Conservation (phyloP, 2,329 filamentous ascomycete genomes). For the Botrytis cinerea region DNA sequence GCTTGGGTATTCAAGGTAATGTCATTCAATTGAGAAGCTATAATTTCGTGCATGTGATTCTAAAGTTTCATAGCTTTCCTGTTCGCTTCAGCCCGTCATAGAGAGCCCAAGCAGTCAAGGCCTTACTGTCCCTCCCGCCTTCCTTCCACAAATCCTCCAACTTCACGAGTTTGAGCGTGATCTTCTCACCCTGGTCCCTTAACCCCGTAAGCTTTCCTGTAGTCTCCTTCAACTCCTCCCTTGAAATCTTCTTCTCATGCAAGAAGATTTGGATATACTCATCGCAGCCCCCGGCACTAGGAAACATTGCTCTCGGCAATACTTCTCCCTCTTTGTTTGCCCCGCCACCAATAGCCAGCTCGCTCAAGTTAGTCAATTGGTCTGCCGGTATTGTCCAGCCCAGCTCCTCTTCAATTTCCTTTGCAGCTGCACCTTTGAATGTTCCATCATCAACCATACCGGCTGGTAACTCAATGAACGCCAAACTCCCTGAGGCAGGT, state of each 20-base stretch:
- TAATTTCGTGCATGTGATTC: background rate
- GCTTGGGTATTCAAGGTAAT: background rate
- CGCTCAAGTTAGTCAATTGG: conserved; percentile 54
- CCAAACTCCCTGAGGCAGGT: conserved; percentile 55
- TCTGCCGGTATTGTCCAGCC: conserved; percentile 54
- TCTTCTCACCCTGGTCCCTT: conserved; percentile 60
- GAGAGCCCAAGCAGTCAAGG: conserved; percentile 59
- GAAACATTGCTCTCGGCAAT: conserved; percentile 55
- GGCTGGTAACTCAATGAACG: conserved; percentile 59
- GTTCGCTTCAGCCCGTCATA: conserved; percentile 55
- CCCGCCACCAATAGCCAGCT: conserved; percentile 52
- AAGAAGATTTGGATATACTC: conserved; percentile 61
- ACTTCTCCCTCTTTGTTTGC: conserved; percentile 41
- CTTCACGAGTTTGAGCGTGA: conserved; percentile 59
- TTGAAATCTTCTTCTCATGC: conserved; percentile 54
- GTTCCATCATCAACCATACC: conserved; percentile 59
- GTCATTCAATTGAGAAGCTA: background rate
- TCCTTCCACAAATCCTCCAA: conserved; percentile 59
- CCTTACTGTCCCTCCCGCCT: conserved; percentile 59
- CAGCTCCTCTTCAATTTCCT: conserved; percentile 62
- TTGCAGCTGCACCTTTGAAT: conserved; percentile 59
- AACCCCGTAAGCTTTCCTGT: conserved; percentile 59
- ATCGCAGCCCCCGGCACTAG: conserved; percentile 61
- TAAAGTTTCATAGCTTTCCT: conserved; percentile 30
- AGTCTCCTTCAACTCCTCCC: conserved; percentile 55